phyloP scores from a whole-genome alignment of 1,284 basidiomycete genomes.

The Ustilago sp. region DNA sequence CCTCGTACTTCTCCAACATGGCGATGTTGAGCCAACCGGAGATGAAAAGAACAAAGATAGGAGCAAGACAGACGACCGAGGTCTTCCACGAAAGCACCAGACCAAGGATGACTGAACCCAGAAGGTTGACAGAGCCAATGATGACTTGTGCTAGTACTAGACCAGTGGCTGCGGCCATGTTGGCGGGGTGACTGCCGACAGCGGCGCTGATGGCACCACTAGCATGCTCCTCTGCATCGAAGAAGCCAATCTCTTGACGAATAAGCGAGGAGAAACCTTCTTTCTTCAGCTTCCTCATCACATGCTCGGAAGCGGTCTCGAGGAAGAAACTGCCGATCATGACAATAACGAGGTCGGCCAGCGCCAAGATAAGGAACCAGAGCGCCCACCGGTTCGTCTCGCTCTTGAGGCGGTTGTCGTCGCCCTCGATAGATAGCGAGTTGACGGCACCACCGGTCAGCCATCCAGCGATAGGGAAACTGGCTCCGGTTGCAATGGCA shows the following conservation, averaged over 20 bases:
- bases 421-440: slow-evolving; percentile 52
- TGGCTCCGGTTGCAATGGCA: slow-evolving; percentile 60
- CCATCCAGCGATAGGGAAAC: slow-evolving; percentile 70
- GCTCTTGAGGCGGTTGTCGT: slow-evolving; percentile 34
- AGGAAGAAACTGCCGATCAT: slow-evolving; percentile 58
- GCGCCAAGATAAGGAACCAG: slow-evolving; percentile 61
- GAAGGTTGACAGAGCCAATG: slow-evolving; percentile 63
- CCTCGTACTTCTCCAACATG: slow-evolving; percentile 66
- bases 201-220: slow-evolving; percentile 70
- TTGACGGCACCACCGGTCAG: slow-evolving; percentile 61
- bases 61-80: slow-evolving; percentile 68
- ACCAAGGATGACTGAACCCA: slow-evolving; percentile 70
- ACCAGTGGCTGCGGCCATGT: slow-evolving; percentile 70
- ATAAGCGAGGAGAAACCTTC: slow-evolving; percentile 58
- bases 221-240: slow-evolving; percentile 66
- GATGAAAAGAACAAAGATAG: slow-evolving; percentile 64
- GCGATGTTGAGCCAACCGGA: slow-evolving; percentile 67
- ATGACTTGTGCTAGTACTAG: slow-evolving; percentile 70
- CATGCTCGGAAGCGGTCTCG: slow-evolving; percentile 61
- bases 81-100: slow-evolving; percentile 70
- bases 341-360: slow-evolving; percentile 50
- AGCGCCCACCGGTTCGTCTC: slow-evolving; percentile 55
- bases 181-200: slow-evolving; percentile 67
- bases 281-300: slow-evolving; percentile 57
- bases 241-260: slow-evolving; percentile 66